Conservation (phyloP, 495 filamentous ascomycete genomes). For the Daldinia caldariorum region DNA sequence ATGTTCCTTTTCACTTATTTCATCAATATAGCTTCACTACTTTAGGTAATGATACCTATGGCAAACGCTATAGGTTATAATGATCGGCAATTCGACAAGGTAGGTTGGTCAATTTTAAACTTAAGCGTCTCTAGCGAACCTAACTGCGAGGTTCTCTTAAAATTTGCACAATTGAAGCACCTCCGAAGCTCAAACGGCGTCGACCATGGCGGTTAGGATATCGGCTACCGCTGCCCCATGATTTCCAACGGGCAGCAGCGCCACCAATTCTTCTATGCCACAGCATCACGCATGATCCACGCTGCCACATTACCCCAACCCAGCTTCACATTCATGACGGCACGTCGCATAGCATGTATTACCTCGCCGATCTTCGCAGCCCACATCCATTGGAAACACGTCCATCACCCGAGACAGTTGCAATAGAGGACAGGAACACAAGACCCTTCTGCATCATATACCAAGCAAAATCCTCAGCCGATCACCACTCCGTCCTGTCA, state of each 20-base stretch:
- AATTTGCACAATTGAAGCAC: slow-evolving; percentile 13
- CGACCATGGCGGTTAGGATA: slow-evolving; percentile 27
- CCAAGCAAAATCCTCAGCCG: slow-evolving; percentile 29
- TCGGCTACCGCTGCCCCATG: slow-evolving; percentile 25
- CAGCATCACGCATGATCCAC: slow-evolving; percentile 43
- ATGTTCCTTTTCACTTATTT: slow-evolving; percentile 6
- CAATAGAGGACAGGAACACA: slow-evolving; percentile 34
- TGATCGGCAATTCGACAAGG: slow-evolving; percentile 8
- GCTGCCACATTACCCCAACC: slow-evolving; percentile 46
- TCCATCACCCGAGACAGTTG: slow-evolving; percentile 43
- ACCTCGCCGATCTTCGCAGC: slow-evolving; percentile 34
- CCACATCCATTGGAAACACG: slow-evolving; percentile 39
- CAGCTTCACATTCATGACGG: slow-evolving; percentile 43
- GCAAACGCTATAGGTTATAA: slow-evolving; percentile 22
- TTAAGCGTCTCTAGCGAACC: slow-evolving; percentile 6
- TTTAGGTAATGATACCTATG: neutral
- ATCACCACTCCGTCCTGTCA: slow-evolving; percentile 25
- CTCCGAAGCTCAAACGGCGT: slow-evolving; percentile 25
- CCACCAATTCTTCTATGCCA: slow-evolving; percentile 43
- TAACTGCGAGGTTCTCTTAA: slow-evolving; percentile 15
- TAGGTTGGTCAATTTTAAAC: slow-evolving; percentile 14
- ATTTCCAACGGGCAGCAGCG: slow-evolving; percentile 18
- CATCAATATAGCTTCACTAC: slow-evolving; percentile 22
- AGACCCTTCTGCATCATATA: slow-evolving; percentile 42
- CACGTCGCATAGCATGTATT: slow-evolving; percentile 40